Evolutionary conservation across 2,329 filamentous ascomycete genomes (phyloP).

Genomic region (Chrysoporthe puriensis): DNA sequence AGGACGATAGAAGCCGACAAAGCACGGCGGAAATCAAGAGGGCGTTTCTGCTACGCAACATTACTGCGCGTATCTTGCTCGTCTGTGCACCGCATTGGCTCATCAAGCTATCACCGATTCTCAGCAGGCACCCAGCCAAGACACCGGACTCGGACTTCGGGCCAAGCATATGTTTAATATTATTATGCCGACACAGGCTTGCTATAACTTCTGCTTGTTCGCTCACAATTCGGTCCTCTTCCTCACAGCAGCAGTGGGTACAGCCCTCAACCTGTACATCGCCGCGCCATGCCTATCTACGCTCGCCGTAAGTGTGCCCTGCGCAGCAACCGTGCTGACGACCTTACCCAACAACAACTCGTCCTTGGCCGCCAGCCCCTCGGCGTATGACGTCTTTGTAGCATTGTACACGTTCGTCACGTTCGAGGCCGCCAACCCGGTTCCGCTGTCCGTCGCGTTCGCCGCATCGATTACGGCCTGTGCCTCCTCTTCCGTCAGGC

Average conservation of each 20-base stretch:
- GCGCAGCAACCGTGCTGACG: conserved; percentile 45
- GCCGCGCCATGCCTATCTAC: conserved; percentile 54
- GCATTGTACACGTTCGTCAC: conserved; percentile 47
- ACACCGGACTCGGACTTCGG: background rate
- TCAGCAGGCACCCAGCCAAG: background rate
- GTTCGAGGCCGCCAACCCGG: conserved; percentile 31
- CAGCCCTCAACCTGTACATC: conserved; percentile 50
- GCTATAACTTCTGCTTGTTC: background rate
- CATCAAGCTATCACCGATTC: background rate
- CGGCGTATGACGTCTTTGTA: conserved; percentile 50
- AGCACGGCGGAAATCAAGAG: background rate
- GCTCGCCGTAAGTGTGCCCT: conserved; percentile 46
- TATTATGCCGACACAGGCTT: background rate
- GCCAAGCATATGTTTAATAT: background rate
- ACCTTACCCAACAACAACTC: conserved; percentile 52
- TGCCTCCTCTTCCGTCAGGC: conserved; percentile 53
- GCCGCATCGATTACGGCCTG: conserved; percentile 47
- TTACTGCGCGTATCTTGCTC: background rate
- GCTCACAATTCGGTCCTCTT: conserved; percentile 49
- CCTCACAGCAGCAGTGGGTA: conserved; percentile 33
- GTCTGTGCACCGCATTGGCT: background rate
- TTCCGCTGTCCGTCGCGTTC: conserved; percentile 37
- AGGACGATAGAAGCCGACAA: conserved; percentile 17
- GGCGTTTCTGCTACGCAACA: background rate
- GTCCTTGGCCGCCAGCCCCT: conserved; percentile 47